phyloP scores from a whole-genome alignment of 2,329 filamentous ascomycete genomes.

The Huntiella abstrusa region DNA sequence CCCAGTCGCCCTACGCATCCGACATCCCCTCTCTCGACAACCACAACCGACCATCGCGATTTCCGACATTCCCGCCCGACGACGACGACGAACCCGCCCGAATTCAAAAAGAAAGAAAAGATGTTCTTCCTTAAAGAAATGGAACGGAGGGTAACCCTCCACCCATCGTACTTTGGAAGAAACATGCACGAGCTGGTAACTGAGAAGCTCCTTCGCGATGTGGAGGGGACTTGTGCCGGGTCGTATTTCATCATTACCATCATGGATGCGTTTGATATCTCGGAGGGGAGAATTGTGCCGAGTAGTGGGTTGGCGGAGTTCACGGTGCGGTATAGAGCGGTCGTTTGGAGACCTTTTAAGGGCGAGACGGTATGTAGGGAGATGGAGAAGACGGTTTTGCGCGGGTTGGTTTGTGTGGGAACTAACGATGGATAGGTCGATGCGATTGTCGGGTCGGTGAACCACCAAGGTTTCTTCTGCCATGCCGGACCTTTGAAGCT shows the following conservation, averaged over 20 bases:
- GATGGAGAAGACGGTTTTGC: neutral
- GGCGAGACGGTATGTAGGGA: conserved; percentile 66
- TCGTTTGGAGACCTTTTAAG: conserved; percentile 95
- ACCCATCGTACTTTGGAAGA: conserved; percentile 90
- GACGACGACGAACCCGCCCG: neutral
- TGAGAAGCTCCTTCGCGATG: conserved; percentile 73
- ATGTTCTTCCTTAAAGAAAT: conserved; percentile 99
- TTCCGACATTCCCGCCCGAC: too few relatives aligned
- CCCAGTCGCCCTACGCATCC: too few relatives aligned
- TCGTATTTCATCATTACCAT: conserved; percentile 97
- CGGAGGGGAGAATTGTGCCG: conserved; percentile 78
- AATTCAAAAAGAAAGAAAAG: conserved; percentile 14
- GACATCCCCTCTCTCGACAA: neutral
- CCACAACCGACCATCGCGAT: neutral
- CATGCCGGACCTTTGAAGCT: conserved; percentile 60
- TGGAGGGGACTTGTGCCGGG: conserved; percentile 87
- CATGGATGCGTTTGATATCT: conserved; percentile 90
- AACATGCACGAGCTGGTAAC: conserved; percentile 86
- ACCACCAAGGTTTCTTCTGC: conserved; percentile 79
- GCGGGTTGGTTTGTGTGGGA: neutral
- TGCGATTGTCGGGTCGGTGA: conserved; percentile 79
- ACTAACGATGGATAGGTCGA: conserved; percentile 45
- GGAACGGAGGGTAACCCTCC: conserved; percentile 82
- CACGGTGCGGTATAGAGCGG: conserved; percentile 82
- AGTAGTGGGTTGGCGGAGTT: conserved; percentile 87